Evolutionary conservation across 73 alveolate genomes (phyloP), one percentile per base, ranked within the genome.

Genomic region (Paramecium caudatum): DNA sequence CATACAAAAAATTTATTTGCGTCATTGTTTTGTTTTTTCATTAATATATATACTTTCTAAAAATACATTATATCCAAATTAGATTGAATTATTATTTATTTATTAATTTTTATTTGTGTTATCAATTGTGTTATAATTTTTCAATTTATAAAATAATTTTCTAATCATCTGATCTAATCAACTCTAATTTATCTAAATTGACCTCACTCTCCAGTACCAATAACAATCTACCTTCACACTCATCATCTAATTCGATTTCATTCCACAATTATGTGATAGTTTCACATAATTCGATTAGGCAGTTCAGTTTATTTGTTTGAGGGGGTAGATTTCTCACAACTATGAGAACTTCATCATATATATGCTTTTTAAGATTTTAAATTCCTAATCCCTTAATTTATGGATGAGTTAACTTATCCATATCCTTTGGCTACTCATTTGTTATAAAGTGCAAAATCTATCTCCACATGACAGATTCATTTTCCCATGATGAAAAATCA

Each of bases 91-190:
- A n/a, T n/a, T n/a, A n/a, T n/a, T n/a, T n/a, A n/a, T n/a, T n/a
- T n/a, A n/a, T n/a, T n/a, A n/a, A n/a, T n/a, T n/a, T n/a, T n/a
- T n/a, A n/a, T n/a, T n/a, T n/a, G n/a, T n/a, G n/a, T n/a, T n/a
- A n/a, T n/a, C n/a, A n/a, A n/a, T n/a, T n/a, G n/a, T n/a, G n/a
- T 55, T 55, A 55, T 55, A 55, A 55, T 55, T 55, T 55, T 55
- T 55, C 80, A 27, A 55, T 55, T 55, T 55, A 43, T 43, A 55
- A 55, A 23, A 55, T 55, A 6, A 55, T 43, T 23, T 55, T 55
- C 9, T 19, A 23, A 55, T 55, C 30, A 23, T 55, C 80, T 6
- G 23, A 8, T 55, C 80, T 55, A 19, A 43, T 55, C 46, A 55
- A 55, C 30, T 55, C 80, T 55, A 55, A 55, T 23, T 55, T 55